A percentile compares a stretch with the other conserved stretches of the same genome.
Evolutionary conservation across 352 stramenopile species (phyloP).

Genomic region (Globisporangium yorkense): DNA sequence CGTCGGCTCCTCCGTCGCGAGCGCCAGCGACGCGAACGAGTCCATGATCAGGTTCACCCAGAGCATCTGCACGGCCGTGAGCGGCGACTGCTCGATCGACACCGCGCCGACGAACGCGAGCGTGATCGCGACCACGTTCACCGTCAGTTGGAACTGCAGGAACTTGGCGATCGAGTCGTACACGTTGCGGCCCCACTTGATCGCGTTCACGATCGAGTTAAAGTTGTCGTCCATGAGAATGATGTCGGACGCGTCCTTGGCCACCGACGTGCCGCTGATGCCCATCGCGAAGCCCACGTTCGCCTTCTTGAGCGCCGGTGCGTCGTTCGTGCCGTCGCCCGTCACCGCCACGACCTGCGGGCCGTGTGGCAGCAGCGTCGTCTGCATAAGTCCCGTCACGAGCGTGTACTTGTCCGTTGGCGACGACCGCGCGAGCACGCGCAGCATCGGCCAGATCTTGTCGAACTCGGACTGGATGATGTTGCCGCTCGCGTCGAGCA

Average conservation of each 20-base stretch:
- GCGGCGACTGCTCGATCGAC: conserved; percentile 72
- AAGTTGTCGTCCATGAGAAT: conserved; percentile 97
- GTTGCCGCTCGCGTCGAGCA: conserved; percentile 59
- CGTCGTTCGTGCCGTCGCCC: conserved; percentile 96
- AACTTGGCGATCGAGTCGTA: conserved; percentile 98
- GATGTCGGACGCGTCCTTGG: conserved; percentile 95
- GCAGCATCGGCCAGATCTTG: conserved; percentile 87
- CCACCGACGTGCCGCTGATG: conserved; percentile 93
- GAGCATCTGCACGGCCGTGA: conserved; percentile 95
- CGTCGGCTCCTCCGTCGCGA: conserved; percentile 92
- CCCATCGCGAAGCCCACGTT: conserved; percentile 97
- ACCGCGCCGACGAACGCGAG: conserved; percentile 90
- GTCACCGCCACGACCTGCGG: conserved; percentile 93
- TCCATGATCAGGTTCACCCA: conserved; percentile 99
- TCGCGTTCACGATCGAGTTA: conserved; percentile 93
- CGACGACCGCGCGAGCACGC: conserved; percentile 90
- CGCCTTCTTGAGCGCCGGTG: conserved; percentile 93
- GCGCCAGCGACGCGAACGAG: conserved; percentile 92
- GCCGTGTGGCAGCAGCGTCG: conserved; percentile 64
- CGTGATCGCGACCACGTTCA: conserved; percentile 94
- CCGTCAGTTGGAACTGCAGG: conserved; percentile 97
- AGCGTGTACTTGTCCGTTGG: conserved; percentile 97
- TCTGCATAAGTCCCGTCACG: conserved; percentile 90
- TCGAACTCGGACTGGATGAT: conserved; percentile 88
- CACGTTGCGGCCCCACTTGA: conserved; percentile 95